Evolutionary conservation across 1,139 yeast species (phyloP), one percentile per base, ranked within the genome.

Genomic region (Pichia sp.): DNA sequence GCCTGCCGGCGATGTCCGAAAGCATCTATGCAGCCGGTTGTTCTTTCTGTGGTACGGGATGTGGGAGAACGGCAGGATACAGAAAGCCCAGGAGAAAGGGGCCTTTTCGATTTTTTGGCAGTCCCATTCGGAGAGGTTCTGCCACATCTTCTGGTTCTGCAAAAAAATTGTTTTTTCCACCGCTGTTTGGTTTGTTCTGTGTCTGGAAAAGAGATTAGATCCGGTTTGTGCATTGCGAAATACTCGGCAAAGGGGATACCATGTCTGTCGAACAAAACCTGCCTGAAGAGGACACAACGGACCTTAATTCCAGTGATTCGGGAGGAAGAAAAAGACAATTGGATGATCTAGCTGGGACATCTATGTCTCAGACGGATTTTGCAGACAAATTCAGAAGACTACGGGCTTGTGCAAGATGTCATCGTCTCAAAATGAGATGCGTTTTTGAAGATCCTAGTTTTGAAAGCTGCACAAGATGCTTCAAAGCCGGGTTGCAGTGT

Each of bases 321-420:
- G 34, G 41, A 20, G 24, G 14, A 30, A 45, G 17, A 4, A 50
- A 54, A 38, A 43, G 57, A 38, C 30, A 30, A 12, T 20, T 40
- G 5, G 45, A 46, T 46, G 48, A 43, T 6, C 5, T 29, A 1
- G 16, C 30, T 2, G 3, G 17, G 24, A 38, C 33, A 9, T 36
- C 51, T 8, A 24, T 48, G 10, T 36, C 45, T 20, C 57, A 59
- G 30, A 53, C 63, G 2, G 66, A 63, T 40, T 67, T 67, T 59
- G 69, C 68, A 7, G 60, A 55, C 24, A 66, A 67, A 48, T 67
- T 67, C 45, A 56, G 70, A 49, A 55, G 70, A 57, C 65, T 73
- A 30, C 70, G 80, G 53, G 84, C 85, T 1, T 81, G 86, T 67
- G 83, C 83, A 6, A 66, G 85, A 54, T 81, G 86, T 60, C 79